phyloP scores from a whole-genome alignment of 1,284 basidiomycete genomes.

The Agroathelia rolfsii region DNA sequence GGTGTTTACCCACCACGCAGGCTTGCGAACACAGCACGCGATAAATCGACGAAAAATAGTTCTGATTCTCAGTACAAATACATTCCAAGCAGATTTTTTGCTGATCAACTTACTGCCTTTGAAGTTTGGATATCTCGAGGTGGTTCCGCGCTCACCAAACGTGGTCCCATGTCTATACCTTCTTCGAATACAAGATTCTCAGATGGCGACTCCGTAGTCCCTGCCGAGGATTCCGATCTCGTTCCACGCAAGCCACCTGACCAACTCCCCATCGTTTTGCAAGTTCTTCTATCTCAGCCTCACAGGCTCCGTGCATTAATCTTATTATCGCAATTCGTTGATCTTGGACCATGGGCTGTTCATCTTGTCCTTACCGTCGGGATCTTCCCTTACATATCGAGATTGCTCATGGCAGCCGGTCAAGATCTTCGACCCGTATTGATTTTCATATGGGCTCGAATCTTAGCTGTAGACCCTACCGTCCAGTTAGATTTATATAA shows the following conservation, averaged over 20 bases:
- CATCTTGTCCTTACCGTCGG: conserved; percentile 96
- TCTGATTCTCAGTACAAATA: conserved; percentile 51
- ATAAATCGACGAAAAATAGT: too few species aligned
- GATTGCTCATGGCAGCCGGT: conserved; percentile 90
- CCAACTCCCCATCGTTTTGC: conserved; percentile 94
- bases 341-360: conserved; percentile 97
- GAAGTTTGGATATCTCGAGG: conserved; percentile 96
- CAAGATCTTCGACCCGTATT: conserved; percentile 95
- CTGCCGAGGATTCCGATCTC: conserved; percentile 40
- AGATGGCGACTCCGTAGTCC: conserved; percentile 3
- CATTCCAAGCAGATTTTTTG: conserved; percentile 88
- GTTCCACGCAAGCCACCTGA: conserved; percentile 87
- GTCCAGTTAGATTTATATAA: conserved; percentile 89
- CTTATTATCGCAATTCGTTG: conserved; percentile 94
- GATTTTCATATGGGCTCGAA: conserved; percentile 98
- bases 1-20: conserved; percentile 12
- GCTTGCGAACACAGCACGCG: too few species aligned
- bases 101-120: conserved; percentile 94
- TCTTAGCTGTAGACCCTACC: conserved; percentile 88
- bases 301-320: conserved; percentile 94
- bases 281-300: conserved; percentile 93
- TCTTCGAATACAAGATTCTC: conserved; percentile 20
- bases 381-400: conserved; percentile 98
- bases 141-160: conserved; percentile 69
- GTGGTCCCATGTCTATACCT: conserved; percentile 65